phyloP scores from a whole-genome alignment of 176 grass and related monocot genomes.

The Aegilops tauschii region DNA sequence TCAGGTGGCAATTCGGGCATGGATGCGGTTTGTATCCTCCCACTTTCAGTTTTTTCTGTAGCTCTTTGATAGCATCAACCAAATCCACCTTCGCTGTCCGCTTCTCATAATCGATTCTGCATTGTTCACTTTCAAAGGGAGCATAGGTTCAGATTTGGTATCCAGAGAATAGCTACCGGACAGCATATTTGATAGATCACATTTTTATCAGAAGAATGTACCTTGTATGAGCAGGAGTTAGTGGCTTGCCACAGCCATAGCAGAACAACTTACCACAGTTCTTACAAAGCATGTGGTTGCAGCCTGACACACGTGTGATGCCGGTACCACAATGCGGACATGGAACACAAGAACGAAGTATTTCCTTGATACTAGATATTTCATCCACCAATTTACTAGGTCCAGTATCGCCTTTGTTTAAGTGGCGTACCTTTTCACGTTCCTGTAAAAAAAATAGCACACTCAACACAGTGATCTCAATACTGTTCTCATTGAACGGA shows the following conservation, averaged over 20 bases:
- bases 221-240: conserved; percentile 26
- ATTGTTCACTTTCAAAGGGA: conserved; percentile 31
- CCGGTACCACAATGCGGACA: conserved; percentile 47
- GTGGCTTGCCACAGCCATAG: conserved; percentile 52
- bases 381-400: conserved; percentile 36
- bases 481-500: neutral
- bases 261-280: conserved; percentile 45
- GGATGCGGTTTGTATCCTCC: neutral
- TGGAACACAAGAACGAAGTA: conserved; percentile 39
- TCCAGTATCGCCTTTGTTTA: neutral
- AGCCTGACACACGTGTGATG: conserved; percentile 47
- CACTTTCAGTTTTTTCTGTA: neutral
- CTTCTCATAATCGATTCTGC: conserved; percentile 3
- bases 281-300: conserved; percentile 51
- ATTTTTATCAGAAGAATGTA: conserved; percentile 9
- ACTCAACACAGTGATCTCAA: neutral
- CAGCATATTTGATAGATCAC: neutral
- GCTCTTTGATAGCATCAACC: neutral
- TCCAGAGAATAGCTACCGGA: neutral
- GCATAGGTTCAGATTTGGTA: neutral
- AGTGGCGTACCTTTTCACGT: conserved; percentile 1
- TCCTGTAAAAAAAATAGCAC: conserved; percentile 18
- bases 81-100: neutral
- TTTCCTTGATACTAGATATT: conserved; percentile 36
- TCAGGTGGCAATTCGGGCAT: conserved; percentile 28